phyloP scores from a whole-genome alignment of 2,329 filamentous ascomycete species.

The Acrocalymma vagum region DNA sequence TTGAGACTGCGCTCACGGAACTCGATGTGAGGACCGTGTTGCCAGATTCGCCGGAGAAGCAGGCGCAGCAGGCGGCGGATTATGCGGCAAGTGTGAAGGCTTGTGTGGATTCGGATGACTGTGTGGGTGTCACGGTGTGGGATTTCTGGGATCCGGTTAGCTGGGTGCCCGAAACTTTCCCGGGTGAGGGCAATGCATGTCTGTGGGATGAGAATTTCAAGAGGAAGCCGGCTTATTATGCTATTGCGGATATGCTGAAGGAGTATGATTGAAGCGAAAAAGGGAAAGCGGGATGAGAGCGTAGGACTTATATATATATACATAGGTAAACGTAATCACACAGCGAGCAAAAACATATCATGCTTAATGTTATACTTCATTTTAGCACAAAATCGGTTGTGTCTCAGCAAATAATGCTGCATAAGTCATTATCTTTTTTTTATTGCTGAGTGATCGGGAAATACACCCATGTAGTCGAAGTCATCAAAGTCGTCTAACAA shows the following conservation, averaged over 20 bases:
- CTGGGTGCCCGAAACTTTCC: conserved; percentile 49
- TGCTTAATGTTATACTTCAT: too few relatives aligned
- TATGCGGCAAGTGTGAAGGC: conserved; percentile 52
- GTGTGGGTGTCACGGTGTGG: conserved; percentile 53
- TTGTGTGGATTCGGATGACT: conserved; percentile 45
- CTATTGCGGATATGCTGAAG: conserved; percentile 35
- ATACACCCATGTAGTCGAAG: too few relatives aligned
- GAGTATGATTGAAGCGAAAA: conserved; percentile 3
- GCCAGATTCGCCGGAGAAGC: conserved; percentile 52
- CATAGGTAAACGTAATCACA: too few relatives aligned
- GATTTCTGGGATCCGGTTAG: conserved; percentile 51
- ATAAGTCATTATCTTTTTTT: too few relatives aligned
- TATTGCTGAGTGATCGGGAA: too few relatives aligned
- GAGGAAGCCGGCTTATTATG: conserved; percentile 48
- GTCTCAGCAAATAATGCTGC: too few relatives aligned
- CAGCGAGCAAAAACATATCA: too few relatives aligned
- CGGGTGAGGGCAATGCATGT: conserved; percentile 46
- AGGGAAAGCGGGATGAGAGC: background rate
- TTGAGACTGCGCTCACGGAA: conserved; percentile 70
- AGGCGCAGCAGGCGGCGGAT: conserved; percentile 58
- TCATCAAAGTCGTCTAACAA: too few relatives aligned
- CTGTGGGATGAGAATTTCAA: conserved; percentile 36
- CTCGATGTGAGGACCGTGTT: conserved; percentile 64
- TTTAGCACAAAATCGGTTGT: too few relatives aligned
- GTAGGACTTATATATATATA: too few relatives aligned